These are phyloP conservation scores for Umbilicaria muhlenbergii DNA, from an alignment of 495 filamentous ascomycete genomes.

Conservation along the genomic window DNA sequence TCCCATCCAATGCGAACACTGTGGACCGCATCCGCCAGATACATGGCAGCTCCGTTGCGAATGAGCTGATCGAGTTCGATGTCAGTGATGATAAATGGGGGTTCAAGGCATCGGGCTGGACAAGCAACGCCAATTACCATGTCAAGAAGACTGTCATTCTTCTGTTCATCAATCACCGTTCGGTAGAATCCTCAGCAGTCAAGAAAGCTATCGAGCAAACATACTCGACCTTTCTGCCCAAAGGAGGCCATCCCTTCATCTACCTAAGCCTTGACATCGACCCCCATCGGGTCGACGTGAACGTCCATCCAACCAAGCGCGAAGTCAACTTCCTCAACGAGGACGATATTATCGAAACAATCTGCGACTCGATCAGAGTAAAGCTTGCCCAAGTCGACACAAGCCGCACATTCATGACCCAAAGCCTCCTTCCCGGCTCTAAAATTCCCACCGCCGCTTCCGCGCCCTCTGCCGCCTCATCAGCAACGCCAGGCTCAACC, in stretches of 20 bases:
- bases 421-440: constrained; percentile 64
- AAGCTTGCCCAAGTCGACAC: constrained; percentile 82
- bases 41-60: constrained; percentile 73
- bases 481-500: constrained; percentile 28
- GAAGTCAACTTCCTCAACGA: constrained; percentile 98
- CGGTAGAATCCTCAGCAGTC: constrained; percentile 84
- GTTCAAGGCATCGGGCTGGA: constrained; percentile 66
- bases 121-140: constrained; percentile 91
- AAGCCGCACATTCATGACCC: constrained; percentile 86
- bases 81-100: constrained; percentile 61
- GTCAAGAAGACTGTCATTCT: constrained; percentile 81
- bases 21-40: constrained; percentile 82
- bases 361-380: constrained; percentile 66
- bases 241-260: constrained; percentile 85
- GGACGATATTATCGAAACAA: constrained; percentile 83
- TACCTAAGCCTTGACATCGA: constrained; percentile 92
- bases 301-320: constrained; percentile 93
- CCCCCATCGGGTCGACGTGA: constrained; percentile 87
- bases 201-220: constrained; percentile 86
- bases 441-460: constrained; percentile 16
- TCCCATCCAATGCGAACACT: constrained; percentile 50
- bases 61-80: constrained; percentile 70
- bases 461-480: constrained; percentile 14
- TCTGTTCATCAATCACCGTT: constrained; percentile 93
- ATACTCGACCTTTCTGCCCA: constrained; percentile 81